phyloP scores from a whole-genome alignment of 1,284 basidiomycete genomes.

The Fomitopsis pinicola region DNA sequence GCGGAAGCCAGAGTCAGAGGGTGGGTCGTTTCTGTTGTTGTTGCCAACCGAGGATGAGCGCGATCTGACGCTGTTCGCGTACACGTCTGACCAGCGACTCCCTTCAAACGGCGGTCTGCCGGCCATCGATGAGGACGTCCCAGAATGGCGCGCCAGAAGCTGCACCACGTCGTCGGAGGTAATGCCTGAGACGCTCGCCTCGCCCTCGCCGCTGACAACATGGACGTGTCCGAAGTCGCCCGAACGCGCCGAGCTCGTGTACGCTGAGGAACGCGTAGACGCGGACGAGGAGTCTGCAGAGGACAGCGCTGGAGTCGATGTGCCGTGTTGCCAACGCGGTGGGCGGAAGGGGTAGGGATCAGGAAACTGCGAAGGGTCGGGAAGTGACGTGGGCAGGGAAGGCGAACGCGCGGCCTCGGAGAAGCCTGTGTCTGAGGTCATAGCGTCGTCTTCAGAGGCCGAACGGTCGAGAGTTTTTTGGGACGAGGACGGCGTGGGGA shows the following conservation, averaged over 20 bases:
- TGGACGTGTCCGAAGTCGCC: conserved; percentile 62
- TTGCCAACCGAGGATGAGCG: conserved; percentile 63
- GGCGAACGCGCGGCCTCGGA: conserved; percentile 42
- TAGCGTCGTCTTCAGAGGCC: conserved; percentile 31
- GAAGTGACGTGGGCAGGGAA: conserved; percentile 40
- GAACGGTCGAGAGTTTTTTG: conserved; percentile 20
- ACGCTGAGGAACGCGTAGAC: conserved; percentile 73
- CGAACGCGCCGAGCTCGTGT: conserved; percentile 64
- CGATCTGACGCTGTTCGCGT: conserved; percentile 57
- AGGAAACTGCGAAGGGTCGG: conserved; percentile 61
- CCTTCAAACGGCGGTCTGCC: conserved; percentile 43
- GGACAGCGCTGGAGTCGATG: conserved; percentile 47
- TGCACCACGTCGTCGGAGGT: conserved; percentile 60
- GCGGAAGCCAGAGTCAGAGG: conserved; percentile 36
- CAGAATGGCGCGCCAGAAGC: conserved; percentile 49
- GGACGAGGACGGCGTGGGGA: conserved; percentile 13
- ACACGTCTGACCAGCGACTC: conserved; percentile 64
- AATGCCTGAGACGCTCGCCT: conserved; percentile 48
- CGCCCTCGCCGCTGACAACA: conserved; percentile 60
- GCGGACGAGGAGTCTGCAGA: conserved; percentile 63
- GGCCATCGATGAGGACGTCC: conserved; percentile 37
- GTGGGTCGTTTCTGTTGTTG: conserved; percentile 34
- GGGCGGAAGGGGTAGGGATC: conserved; percentile 51
- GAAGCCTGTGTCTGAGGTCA: conserved; percentile 33
- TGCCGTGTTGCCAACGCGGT: conserved; percentile 30